Percentiles rank a stretch among this genome's conserved stretches.
These are phyloP conservation scores for Saccharomyces uvarum DNA, from an alignment of 1,139 yeast species.

Conservation along the genomic window DNA sequence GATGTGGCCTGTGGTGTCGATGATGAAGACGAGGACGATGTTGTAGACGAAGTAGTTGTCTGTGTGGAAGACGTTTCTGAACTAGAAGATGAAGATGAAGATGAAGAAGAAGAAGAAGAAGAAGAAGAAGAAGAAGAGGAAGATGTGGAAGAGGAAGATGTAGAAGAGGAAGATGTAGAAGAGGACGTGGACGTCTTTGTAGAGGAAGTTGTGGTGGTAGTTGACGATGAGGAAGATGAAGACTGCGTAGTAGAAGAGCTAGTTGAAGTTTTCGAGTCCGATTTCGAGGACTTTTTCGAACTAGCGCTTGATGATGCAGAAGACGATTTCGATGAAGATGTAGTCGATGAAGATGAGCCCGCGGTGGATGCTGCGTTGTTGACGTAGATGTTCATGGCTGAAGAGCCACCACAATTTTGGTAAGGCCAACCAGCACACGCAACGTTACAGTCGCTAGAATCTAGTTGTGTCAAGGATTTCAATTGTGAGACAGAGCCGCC, in stretches of 20 bases:
- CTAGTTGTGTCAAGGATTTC: neutral
- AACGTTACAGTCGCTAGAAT: conserved; percentile 40
- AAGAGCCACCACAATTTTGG: conserved; percentile 59
- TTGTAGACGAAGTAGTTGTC: neutral
- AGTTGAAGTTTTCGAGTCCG: conserved; percentile 12
- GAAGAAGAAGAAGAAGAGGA: conserved; percentile 1
- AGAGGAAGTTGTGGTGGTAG: conserved; percentile 5
- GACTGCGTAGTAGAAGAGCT: conserved; percentile 9
- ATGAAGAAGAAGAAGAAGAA: neutral
- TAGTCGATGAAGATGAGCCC: neutral
- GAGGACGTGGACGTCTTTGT: conserved; percentile 4
- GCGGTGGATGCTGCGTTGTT: conserved; percentile 11
- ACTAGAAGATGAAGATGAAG: neutral
- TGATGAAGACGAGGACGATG: conserved; percentile 2
- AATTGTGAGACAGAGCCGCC: conserved; percentile 35
- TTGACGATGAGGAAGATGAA: conserved; percentile 5
- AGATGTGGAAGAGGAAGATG: conserved; percentile 3
- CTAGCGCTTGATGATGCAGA: conserved; percentile 7
- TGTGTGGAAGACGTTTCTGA: neutral
- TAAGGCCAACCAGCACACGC: conserved; percentile 50
- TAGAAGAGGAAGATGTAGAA: conserved; percentile 5
- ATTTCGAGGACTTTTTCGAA: conserved; percentile 12
- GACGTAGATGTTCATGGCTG: conserved; percentile 43
- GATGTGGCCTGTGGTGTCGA: conserved; percentile 4
- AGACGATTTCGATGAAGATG: conserved; percentile 5